Conservation (phyloP, 208 protist species). For the Acanthamoeba triangularis region DNA sequence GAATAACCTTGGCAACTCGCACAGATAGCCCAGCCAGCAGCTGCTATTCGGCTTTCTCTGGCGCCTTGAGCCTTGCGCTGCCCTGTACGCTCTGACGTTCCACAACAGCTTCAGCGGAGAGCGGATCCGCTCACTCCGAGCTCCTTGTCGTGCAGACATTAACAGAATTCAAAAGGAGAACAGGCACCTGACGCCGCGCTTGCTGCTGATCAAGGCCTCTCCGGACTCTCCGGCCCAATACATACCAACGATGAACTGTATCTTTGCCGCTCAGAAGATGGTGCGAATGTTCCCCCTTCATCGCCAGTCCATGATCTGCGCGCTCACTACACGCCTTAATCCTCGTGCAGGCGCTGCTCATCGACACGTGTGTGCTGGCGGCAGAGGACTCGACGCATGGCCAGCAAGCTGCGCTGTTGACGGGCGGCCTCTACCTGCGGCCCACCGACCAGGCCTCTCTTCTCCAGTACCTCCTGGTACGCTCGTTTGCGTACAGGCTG, state of each 20-base stretch:
- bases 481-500: not conserved
- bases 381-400: slow-evolving; percentile 80
- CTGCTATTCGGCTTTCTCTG: slow-evolving; percentile 75
- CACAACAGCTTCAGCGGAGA: too few species aligned
- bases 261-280: slow-evolving; percentile 87
- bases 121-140: too few species aligned
- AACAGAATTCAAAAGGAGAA: slow-evolving; percentile 78
- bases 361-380: slow-evolving; percentile 83
- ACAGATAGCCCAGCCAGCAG: not conserved
- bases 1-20: too few species aligned
- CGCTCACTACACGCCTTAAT: not conserved
- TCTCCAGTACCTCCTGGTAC: slow-evolving; percentile 81
- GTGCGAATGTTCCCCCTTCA: not conserved
- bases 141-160: slow-evolving; percentile 57
- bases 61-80: slow-evolving; percentile 78
- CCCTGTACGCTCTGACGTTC: slow-evolving; percentile 77
- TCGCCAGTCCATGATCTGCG: not conserved
- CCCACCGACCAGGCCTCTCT: slow-evolving; percentile 75
- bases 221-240: slow-evolving; percentile 84
- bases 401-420: slow-evolving; percentile 86
- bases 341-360: slow-evolving; percentile 56
- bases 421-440: slow-evolving; percentile 83
- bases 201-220: slow-evolving; percentile 82
- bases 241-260: slow-evolving; percentile 87
- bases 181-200: slow-evolving; percentile 74